These are phyloP conservation scores for Penicillium coprophilum DNA, from an alignment of 495 filamentous ascomycete species.

Conservation along the genomic window DNA sequence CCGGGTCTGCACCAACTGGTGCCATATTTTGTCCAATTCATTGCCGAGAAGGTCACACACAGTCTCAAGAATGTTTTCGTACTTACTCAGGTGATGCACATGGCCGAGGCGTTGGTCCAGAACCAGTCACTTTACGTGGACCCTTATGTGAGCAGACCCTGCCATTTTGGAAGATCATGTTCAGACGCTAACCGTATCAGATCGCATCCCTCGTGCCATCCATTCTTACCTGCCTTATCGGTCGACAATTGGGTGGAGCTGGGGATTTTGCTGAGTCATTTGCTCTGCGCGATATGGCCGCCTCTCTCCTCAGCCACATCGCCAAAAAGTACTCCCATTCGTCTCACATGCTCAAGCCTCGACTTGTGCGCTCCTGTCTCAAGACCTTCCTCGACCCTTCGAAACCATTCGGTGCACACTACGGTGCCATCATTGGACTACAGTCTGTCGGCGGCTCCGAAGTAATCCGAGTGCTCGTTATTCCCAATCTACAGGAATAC, in stretches of 20 bases:
- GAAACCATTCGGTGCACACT: slow-evolving; percentile 76
- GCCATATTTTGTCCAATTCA: slow-evolving; percentile 93
- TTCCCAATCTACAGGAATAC: slow-evolving; percentile 78
- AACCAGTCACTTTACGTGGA: slow-evolving; percentile 83
- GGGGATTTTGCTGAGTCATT: slow-evolving; percentile 63
- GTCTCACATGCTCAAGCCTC: slow-evolving; percentile 75
- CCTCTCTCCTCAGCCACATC: slow-evolving; percentile 71
- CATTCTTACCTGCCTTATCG: slow-evolving; percentile 86
- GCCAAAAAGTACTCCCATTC: slow-evolving; percentile 70
- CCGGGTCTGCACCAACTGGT: slow-evolving; percentile 92
- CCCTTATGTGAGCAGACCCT: slow-evolving; percentile 65
- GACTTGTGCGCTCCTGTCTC: slow-evolving; percentile 86
- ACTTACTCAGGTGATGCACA: slow-evolving; percentile 84
- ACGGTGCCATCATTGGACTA: slow-evolving; percentile 80
- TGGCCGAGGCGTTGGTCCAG: slow-evolving; percentile 76
- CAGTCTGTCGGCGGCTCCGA: slow-evolving; percentile 72
- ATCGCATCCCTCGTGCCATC: slow-evolving; percentile 79
- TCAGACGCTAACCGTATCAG: slow-evolving; percentile 30
- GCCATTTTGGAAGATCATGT: not conserved
- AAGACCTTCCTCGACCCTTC: slow-evolving; percentile 85
- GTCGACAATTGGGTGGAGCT: slow-evolving; percentile 70
- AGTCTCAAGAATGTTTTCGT: slow-evolving; percentile 81
- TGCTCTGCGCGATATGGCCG: slow-evolving; percentile 78
- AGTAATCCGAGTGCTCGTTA: slow-evolving; percentile 72
- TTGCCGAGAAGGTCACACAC: slow-evolving; percentile 92